A percentile compares a stretch with the other conserved stretches of the same genome.
Evolutionary conservation across 1,284 basidiomycete genomes (phyloP).

Genomic region (Pseudozyma pruni): DNA sequence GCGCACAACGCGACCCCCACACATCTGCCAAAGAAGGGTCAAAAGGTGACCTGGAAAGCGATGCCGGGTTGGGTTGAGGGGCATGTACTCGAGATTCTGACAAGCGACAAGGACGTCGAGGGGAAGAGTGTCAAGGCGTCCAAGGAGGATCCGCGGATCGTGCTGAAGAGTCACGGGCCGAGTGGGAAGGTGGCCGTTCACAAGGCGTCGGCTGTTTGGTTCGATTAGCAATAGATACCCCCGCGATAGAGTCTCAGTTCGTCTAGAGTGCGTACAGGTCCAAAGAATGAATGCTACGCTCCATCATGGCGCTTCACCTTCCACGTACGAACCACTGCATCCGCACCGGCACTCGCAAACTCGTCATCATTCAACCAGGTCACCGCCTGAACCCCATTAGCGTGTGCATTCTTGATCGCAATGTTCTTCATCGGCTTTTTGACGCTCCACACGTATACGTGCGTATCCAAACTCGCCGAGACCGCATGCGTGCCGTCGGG

Average conservation of each 20-base stretch:
- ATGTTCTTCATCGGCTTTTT: conserved; percentile 81
- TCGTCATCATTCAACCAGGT: conserved; percentile 77
- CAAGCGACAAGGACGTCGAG: neutral
- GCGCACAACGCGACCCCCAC: conserved; percentile 6
- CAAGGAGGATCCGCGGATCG: conserved; percentile 15
- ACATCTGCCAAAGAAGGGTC: conserved; percentile 9
- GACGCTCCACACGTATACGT: conserved; percentile 89
- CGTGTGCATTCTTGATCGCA: conserved; percentile 74
- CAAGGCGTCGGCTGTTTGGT: conserved; percentile 18
- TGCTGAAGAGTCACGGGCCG: conserved; percentile 15
- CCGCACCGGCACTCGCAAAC: conserved; percentile 81
- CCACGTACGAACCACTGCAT: conserved; percentile 71
- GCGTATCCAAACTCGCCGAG: conserved; percentile 74
- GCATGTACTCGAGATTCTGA: conserved; percentile 16
- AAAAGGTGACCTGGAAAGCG: conserved; percentile 27
- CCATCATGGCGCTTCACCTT: conserved; percentile 27
- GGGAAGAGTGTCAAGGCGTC: conserved; percentile 20
- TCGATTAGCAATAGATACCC: conserved; percentile 7
- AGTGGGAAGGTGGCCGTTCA: conserved; percentile 19
- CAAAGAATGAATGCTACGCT: too few relatives aligned
- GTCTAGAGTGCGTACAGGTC: too few relatives aligned
- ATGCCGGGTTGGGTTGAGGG: conserved; percentile 33
- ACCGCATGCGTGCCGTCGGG: conserved; percentile 79
- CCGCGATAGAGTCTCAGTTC: neutral
- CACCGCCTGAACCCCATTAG: conserved; percentile 74